Conservation (phyloP, 1,139 yeast species). For the Kodamaea sp. region DNA sequence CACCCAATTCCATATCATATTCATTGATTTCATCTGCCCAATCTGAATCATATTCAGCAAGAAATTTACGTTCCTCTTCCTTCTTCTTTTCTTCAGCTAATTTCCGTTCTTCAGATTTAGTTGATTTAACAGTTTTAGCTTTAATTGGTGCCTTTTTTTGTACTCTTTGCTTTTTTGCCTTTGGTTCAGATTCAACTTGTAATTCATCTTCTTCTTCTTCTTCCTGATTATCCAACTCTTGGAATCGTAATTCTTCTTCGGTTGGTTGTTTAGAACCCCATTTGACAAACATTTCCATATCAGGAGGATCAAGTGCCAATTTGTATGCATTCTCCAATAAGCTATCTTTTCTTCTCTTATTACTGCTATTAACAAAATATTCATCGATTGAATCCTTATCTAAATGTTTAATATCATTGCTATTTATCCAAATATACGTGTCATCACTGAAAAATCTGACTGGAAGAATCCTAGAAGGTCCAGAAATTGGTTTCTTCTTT, state of each 20-base stretch:
- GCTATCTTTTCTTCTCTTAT: slow-evolving; percentile 33
- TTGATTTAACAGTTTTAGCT: slow-evolving; percentile 5
- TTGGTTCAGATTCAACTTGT: slow-evolving; percentile 15
- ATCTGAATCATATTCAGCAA: slow-evolving; percentile 36
- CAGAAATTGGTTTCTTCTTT: slow-evolving; percentile 15
- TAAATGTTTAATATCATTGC: slow-evolving; percentile 38
- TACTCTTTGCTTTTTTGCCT: slow-evolving; percentile 9
- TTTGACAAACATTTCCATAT: slow-evolving; percentile 38
- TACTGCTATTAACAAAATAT: slow-evolving; percentile 19
- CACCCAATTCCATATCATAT: slow-evolving; percentile 24
- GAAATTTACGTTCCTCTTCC: slow-evolving; percentile 16
- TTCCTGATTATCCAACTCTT: slow-evolving; percentile 15
- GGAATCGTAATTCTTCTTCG: slow-evolving; percentile 13
- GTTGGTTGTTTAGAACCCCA: slow-evolving; percentile 39
- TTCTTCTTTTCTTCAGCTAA: slow-evolving; percentile 22
- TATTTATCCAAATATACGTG: slow-evolving; percentile 59
- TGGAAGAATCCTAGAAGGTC: slow-evolving; percentile 29
- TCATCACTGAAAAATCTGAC: slow-evolving; percentile 65
- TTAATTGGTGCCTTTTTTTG: slow-evolving; percentile 10
- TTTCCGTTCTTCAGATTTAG: slow-evolving; percentile 10
- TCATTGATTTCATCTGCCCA: slow-evolving; percentile 38
- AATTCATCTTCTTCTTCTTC: slow-evolving; percentile 16
- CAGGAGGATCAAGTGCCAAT: slow-evolving; percentile 42
- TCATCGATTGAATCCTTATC: slow-evolving; percentile 24
- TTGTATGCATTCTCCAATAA: slow-evolving; percentile 37